Evolutionary conservation across 495 filamentous ascomycete genomes (phyloP), one percentile per base, ranked within the genome.

Genomic region (Penicillium maclennaniae): DNA sequence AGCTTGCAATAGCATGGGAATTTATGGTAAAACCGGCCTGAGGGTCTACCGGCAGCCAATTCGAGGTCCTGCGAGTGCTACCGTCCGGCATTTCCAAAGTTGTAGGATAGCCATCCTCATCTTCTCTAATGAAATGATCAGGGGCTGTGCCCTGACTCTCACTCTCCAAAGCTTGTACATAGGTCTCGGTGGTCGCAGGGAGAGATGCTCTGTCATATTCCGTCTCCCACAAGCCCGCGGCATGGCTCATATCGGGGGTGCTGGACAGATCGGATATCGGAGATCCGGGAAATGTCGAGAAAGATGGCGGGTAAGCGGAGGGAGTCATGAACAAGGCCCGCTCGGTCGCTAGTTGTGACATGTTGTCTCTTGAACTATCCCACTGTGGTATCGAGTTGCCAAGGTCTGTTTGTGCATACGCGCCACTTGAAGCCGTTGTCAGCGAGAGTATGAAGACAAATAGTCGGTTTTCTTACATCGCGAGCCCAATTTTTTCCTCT

Each of bases 1-100:
- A 25, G n/a, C n/a, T 21, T 10, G 20, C 1, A 25, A 19, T 4
- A 27, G 4, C 31, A 15, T 34, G 16, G 2, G 54, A 46, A 2
- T 55, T 55, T 45, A 73, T 70, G 1, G 69, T 71, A 40, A 71
- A 68, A 5, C 70, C 70, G n/a, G 59, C 69, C 15, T 59, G 51
- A 0, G 67, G 60, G 43, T 73, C 70, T 0, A 73, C 70, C 4
- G 70, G 70, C 1, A 73, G 56, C 70, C 70, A 73, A 48, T 73
- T 73, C 3, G 61, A 48, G 9, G 67, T 69, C 27, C 62, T 50
- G 16, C 70, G 69, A 2, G 65, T 70, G 36, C 54, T 66, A 0
- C 70, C 70, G 43, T 73, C 70, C 2, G 70, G 70, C 70, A 73
- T 73, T 41, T 73, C 69, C 20, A 73, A 56, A 15, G 62, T 63